Evolutionary conservation across 2,329 filamentous ascomycete species (phyloP).

Genomic region (Proliferodiscus dingleyae): DNA sequence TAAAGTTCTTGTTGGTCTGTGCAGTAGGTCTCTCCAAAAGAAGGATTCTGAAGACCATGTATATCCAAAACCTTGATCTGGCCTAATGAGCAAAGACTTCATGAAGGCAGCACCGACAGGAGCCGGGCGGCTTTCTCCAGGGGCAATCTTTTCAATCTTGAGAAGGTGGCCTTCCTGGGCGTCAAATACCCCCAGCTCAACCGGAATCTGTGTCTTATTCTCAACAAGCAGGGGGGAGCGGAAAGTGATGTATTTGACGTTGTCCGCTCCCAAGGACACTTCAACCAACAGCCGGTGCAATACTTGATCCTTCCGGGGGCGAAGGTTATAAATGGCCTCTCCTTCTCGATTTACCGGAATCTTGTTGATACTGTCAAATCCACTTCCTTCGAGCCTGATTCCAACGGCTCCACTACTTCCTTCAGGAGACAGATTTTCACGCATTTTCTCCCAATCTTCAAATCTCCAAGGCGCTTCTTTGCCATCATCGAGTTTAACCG

Average conservation of each 20-base stretch:
- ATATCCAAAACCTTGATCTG: conserved; percentile 94
- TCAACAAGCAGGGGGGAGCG: conserved; percentile 88
- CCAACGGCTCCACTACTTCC: conserved; percentile 74
- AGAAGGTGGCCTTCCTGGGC: conserved; percentile 81
- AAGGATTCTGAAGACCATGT: conserved; percentile 86
- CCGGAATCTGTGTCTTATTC: conserved; percentile 93
- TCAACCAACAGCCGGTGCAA: conserved; percentile 90
- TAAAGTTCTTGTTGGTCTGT: conserved; percentile 77
- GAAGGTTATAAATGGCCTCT: conserved; percentile 82
- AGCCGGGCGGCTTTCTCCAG: conserved; percentile 82
- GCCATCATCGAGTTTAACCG: conserved; percentile 76
- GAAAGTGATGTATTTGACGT: conserved; percentile 96
- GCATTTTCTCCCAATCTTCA: conserved; percentile 93
- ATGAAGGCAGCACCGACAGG: conserved; percentile 89
- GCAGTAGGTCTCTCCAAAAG: conserved; percentile 89
- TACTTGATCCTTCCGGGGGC: conserved; percentile 78
- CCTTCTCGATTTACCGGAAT: conserved; percentile 93
- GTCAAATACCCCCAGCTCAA: conserved; percentile 90
- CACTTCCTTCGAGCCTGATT: conserved; percentile 83
- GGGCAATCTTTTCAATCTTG: conserved; percentile 96
- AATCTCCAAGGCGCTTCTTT: conserved; percentile 94
- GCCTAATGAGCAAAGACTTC: conserved; percentile 81
- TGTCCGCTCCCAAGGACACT: conserved; percentile 83
- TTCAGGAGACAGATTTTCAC: conserved; percentile 85
- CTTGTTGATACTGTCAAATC: conserved; percentile 84